Evolutionary conservation across 2,329 filamentous ascomycete species (phyloP).

Genomic region (Clarireedia hainanense): DNA sequence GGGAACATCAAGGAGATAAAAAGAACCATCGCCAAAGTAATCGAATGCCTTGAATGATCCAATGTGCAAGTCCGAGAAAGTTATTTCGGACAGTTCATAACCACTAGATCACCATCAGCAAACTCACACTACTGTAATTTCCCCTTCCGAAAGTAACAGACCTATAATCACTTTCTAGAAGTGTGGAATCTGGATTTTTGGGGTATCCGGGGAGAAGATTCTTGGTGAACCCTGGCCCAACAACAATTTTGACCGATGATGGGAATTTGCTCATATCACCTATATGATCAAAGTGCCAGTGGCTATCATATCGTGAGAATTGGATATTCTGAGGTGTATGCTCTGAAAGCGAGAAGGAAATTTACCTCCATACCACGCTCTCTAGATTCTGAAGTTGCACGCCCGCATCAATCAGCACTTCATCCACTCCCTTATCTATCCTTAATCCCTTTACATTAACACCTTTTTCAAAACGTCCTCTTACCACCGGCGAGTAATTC

Average conservation of each 20-base stretch:
- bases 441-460: constrained; percentile 21
- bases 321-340: not conserved
- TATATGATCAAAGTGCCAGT: constrained; percentile 45
- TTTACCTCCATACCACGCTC: constrained; percentile 28
- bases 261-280: constrained; percentile 43
- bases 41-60: constrained; percentile 40
- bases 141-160: not conserved
- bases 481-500: constrained; percentile 23
- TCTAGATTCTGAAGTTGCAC: constrained; percentile 23
- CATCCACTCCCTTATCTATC: constrained; percentile 29
- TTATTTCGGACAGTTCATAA: constrained; percentile 20
- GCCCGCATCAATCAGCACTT: constrained; percentile 24
- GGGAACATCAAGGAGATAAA: constrained; percentile 42
- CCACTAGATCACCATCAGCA: constrained; percentile 18
- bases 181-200: constrained; percentile 28
- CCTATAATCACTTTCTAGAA: constrained; percentile 31
- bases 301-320: constrained; percentile 24
- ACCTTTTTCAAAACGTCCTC: constrained; percentile 15
- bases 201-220: constrained; percentile 41
- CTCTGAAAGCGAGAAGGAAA: not conserved
- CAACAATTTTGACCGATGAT: constrained; percentile 37
- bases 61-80: constrained; percentile 30
- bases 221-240: constrained; percentile 44
- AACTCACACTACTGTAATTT: constrained; percentile 12
- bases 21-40: constrained; percentile 47